Conservation (phyloP, 1,284 basidiomycete genomes). For the Neonothopanus nambi region DNA sequence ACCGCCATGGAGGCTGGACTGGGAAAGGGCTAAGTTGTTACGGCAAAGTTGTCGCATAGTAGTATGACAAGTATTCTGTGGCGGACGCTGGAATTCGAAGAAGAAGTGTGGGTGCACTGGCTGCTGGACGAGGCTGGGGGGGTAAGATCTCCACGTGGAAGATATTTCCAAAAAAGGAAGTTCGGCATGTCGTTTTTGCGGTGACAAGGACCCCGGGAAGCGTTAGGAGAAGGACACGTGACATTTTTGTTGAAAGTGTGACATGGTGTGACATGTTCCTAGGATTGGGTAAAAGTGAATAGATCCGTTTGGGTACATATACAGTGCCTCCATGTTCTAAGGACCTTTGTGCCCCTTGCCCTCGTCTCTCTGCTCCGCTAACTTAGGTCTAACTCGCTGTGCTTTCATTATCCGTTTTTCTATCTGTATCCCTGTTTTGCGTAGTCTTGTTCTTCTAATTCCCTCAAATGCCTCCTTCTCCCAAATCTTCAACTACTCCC, state of each 20-base stretch:
- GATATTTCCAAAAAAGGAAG: neutral
- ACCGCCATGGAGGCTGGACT: no score
- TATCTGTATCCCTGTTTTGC: constrained; percentile 21
- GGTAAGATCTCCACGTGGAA: neutral
- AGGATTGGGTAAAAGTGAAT: neutral
- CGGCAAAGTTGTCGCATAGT: no score
- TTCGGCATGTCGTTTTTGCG: neutral
- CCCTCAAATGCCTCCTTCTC: constrained; percentile 4
- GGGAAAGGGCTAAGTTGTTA: no score
- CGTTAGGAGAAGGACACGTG: no score
- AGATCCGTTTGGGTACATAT: constrained; percentile 6
- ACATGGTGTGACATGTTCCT: no score
- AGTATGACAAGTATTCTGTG: no score
- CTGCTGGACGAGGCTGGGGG: no score
- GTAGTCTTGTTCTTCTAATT: constrained; percentile 11
- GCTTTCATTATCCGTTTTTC: constrained; percentile 17
- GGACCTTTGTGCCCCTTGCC: neutral
- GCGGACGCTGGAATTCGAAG: no score
- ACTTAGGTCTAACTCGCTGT: neutral
- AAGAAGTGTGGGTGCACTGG: no score
- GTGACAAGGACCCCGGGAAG: no score
- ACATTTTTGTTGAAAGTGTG: no score
- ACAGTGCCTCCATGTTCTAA: neutral
- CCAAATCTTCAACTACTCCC: constrained; percentile 33
- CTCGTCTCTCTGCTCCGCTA: neutral